phyloP scores from a whole-genome alignment of 2,329 filamentous ascomycete species.

The Elsinoe perseae region DNA sequence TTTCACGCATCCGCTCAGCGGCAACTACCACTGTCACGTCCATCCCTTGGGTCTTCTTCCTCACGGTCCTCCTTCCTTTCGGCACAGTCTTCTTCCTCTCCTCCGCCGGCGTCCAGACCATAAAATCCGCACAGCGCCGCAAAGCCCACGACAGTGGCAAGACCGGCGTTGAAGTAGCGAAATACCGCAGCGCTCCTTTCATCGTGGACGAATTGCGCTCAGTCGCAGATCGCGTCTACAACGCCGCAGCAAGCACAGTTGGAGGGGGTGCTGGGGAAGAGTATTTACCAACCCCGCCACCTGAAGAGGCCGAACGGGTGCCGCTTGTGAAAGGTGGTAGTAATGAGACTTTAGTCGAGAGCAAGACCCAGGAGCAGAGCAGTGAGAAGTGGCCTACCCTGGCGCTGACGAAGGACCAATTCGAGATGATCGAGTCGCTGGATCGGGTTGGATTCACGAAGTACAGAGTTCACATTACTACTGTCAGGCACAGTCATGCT shows the following conservation, averaged over 20 bases:
- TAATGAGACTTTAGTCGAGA: slow-evolving; percentile 35
- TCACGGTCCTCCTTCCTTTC: slow-evolving; percentile 66
- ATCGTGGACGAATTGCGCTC: slow-evolving; percentile 67
- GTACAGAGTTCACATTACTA: slow-evolving; percentile 64
- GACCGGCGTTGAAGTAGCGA: slow-evolving; percentile 57
- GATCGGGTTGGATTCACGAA: slow-evolving; percentile 55
- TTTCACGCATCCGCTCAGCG: slow-evolving; percentile 20
- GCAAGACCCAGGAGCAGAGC: slow-evolving; percentile 31
- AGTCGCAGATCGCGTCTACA: slow-evolving; percentile 70
- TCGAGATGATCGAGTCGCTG: slow-evolving; percentile 72
- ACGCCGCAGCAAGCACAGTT: slow-evolving; percentile 56
- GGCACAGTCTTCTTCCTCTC: slow-evolving; percentile 63
- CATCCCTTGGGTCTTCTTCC: slow-evolving; percentile 56
- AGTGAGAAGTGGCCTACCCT: slow-evolving; percentile 52
- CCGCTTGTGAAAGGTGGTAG: neutral
- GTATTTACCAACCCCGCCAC: slow-evolving; percentile 52
- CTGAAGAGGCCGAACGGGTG: slow-evolving; percentile 21
- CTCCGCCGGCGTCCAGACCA: slow-evolving; percentile 69
- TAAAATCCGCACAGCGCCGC: slow-evolving; percentile 67
- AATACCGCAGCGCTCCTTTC: slow-evolving; percentile 64
- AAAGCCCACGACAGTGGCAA: slow-evolving; percentile 58
- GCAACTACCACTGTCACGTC: slow-evolving; percentile 39
- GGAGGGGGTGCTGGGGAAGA: slow-evolving; percentile 53
- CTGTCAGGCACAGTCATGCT: slow-evolving; percentile 73
- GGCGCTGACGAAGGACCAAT: slow-evolving; percentile 71